Evolutionary conservation across 2,329 filamentous ascomycete species (phyloP), one percentile per base, ranked within the genome.

Genomic region (Claviceps sp.): DNA sequence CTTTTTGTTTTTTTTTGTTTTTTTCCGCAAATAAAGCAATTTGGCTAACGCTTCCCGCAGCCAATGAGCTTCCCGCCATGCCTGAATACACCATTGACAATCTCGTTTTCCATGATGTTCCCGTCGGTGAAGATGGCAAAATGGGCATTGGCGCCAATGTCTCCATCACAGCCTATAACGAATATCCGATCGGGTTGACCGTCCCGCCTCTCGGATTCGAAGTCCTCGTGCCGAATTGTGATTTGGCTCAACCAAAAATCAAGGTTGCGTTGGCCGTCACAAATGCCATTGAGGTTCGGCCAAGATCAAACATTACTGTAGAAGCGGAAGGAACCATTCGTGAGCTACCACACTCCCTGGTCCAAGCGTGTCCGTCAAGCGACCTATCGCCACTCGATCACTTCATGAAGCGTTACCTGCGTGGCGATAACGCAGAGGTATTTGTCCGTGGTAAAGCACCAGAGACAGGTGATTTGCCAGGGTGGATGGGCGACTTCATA

Each of bases 151-250:
- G 80, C 46, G 89, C 87, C 44, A 87, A 95, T 68, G 83, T 89
- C 30, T 81, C 86, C 38, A 65, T 95, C 30, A 73, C 76, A 13
- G 74, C 88, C 26, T 73, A 78, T 60, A 95, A 97, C 66, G 73
- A 82, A 50, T 95, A 88, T 61, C 88, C 89, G 0, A 67, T 98
- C 49, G 78, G 83, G 54, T 71, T 96, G 50, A 77, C 80, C 22
- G 73, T 96, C 19, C 93, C 93, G 13, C 74, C 85, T 40, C 80
- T 97, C 53, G 82, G 80, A 0, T 96, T 97, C 62, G 83, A 90
- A 56, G 81, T 97, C 34, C 73, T 95, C 47, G 83, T 97, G 5
- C 84, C 88, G 44, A 89, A 89, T 56, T 98, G 93, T 68, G 74
- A 78, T 26, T 73, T 78, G 4, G 72, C 79, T 22, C 82, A 93